Percentiles rank a stretch among this genome's conserved stretches.
These are phyloP conservation scores for Trifolium fragiferum DNA, from an alignment of 306 rosid genomes.

Conservation along the genomic window DNA sequence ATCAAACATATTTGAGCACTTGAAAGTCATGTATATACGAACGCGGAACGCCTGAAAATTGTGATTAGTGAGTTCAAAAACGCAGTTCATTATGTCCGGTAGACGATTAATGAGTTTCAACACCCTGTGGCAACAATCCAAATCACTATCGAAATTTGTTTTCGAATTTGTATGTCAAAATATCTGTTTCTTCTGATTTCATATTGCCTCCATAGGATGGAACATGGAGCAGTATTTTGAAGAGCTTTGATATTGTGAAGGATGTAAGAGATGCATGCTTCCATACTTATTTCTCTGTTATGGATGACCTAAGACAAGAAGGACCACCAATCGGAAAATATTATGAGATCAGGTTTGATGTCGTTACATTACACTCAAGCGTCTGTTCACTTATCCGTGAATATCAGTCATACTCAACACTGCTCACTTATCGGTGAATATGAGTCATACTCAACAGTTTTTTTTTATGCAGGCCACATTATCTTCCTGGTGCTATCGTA, in stretches of 20 bases:
- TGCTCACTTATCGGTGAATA: no score
- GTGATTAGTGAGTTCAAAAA: no score
- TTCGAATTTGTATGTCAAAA: not conserved
- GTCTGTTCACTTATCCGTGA: no score
- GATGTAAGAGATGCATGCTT: constrained; percentile 72
- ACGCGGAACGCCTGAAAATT: not conserved
- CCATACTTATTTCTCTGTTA: constrained; percentile 71
- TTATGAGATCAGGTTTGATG: constrained; percentile 74
- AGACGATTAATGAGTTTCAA: not conserved
- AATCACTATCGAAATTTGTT: not conserved
- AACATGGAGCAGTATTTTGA: constrained; percentile 63
- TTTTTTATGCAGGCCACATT: constrained; percentile 58
- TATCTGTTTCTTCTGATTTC: not conserved
- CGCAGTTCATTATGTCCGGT: not conserved
- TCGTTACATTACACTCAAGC: no score
- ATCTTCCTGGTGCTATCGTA: constrained; percentile 75
- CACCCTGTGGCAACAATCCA: not conserved
- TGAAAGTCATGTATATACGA: not conserved
- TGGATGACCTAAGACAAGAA: constrained; percentile 63
- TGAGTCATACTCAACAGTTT: no score
- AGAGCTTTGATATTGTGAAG: constrained; percentile 63
- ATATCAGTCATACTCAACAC: no score
- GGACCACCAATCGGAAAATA: constrained; percentile 61
- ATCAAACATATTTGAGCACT: not conserved
- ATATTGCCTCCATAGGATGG: constrained; percentile 72